Conservation (phyloP, 2,329 filamentous ascomycete genomes). For the Myriosclerotinia duriaeana region DNA sequence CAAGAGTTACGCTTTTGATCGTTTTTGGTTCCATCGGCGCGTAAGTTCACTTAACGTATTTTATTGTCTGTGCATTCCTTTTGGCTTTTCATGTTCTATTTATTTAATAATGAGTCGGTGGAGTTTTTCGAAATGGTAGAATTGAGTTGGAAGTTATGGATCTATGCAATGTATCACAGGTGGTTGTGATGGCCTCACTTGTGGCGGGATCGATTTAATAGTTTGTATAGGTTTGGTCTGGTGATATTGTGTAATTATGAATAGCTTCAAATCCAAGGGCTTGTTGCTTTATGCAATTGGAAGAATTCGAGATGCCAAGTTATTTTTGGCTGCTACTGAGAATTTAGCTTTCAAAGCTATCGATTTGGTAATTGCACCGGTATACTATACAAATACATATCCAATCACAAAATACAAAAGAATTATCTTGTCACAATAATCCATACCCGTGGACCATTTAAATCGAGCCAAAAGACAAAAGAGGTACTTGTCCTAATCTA, state of each 20-base stretch:
- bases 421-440: background rate
- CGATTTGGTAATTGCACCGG: conserved; percentile 1
- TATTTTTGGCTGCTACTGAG: conserved; percentile 6
- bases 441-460: conserved; percentile 1
- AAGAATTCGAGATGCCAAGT: conserved; percentile 13
- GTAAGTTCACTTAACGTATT: conserved; percentile 5
- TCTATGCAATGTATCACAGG: background rate
- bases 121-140: background rate
- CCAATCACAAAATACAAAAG: too few relatives aligned
- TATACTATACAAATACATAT: conserved; percentile 13
- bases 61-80: conserved; percentile 14
- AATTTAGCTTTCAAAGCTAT: background rate
- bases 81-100: background rate
- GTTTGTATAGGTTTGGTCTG: conserved; percentile 17
- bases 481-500: background rate
- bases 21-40: conserved; percentile 18
- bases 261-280: conserved; percentile 8
- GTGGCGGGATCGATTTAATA: conserved; percentile 20
- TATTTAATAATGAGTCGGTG: background rate
- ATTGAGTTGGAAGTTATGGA: background rate
- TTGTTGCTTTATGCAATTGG: background rate
- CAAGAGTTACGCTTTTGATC: conserved; percentile 10
- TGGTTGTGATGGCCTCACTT: conserved; percentile 13
- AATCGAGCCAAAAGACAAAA: background rate
- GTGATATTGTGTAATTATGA: conserved; percentile 20